Evolutionary conservation across 371 early-diverging fungal species (phyloP), one percentile per base, ranked within the genome.

Genomic region (Mortierella sp.): DNA sequence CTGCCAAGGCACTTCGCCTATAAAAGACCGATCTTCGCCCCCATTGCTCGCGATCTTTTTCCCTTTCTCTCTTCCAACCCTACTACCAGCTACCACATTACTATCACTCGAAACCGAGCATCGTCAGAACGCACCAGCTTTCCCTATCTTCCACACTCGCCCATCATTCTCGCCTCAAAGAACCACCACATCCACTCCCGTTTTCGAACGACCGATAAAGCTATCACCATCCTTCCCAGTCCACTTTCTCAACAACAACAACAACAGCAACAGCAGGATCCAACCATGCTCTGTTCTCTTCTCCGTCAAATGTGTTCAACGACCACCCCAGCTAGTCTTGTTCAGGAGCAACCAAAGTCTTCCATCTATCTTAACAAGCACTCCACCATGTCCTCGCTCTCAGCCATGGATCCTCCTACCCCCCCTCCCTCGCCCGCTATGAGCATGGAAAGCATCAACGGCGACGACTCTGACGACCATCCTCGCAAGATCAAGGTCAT

Each of bases 401-500:
- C 60, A 3, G 22, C 51, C 34, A 60, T 73, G 56, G 40, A 61
- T 10, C 74, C 67, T 34, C 76, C 69, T 25, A 59, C 48, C 57
- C 61, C 76, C 29, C 71, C 71, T 44, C 61, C 71, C 6, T 71
- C 71, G 19, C 76, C 76, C 45, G 57, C 69, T 27, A 64, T 68
- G 76, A 76, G 76, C 76, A 61, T 68, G 62, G 57, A 65, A 69
- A 76, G 76, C 76, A 61, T 68, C 58, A 61, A 65, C 50, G 58
- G 60, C 50, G 65, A 65, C 49, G 58, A 62, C 58, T 62, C 57
- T 57, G 62, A 65, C 43, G 49, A 67, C 54, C 54, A 67, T 48
- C 54, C 71, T 37, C 74, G 76, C 60, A 68, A 69, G 58, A 58
- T 71, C 58, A 68, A 68, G 54, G 76, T 76, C 65, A 76, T 86